Evolutionary conservation across 1,284 basidiomycete species (phyloP).

Genomic region (Abortiporus biennis): DNA sequence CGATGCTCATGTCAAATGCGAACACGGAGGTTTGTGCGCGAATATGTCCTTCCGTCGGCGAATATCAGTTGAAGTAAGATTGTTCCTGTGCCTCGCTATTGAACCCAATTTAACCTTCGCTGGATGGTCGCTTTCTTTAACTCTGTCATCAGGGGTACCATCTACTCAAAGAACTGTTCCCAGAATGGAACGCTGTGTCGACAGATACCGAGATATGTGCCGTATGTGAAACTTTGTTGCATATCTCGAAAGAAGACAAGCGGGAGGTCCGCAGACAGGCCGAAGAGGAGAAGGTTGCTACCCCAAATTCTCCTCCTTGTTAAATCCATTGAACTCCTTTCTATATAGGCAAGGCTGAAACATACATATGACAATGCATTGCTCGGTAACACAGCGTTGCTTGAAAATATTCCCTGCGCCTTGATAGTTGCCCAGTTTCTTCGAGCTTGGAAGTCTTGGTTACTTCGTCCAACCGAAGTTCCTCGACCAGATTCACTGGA

Average conservation of each 20-base stretch:
- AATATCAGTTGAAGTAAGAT: constrained; percentile 51
- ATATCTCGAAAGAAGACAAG: constrained; percentile 52
- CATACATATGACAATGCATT: constrained; percentile 53
- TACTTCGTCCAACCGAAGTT: constrained; percentile 48
- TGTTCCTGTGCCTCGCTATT: too few relatives aligned
- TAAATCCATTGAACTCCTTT: constrained; percentile 9
- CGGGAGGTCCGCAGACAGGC: constrained; percentile 51
- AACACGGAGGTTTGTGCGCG: constrained; percentile 55
- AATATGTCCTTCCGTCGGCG: constrained; percentile 48
- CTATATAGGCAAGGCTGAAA: constrained; percentile 47
- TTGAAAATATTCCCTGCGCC: constrained; percentile 46
- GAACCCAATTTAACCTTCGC: neutral
- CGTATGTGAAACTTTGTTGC: constrained; percentile 50
- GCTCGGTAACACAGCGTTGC: constrained; percentile 36
- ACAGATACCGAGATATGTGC: constrained; percentile 49
- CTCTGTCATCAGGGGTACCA: too few relatives aligned
- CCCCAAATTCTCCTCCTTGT: neutral
- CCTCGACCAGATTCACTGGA: constrained; percentile 56
- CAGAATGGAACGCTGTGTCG: neutral
- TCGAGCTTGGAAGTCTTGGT: constrained; percentile 63
- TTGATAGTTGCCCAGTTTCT: constrained; percentile 58
- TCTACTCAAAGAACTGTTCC: too few relatives aligned
- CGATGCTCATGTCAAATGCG: constrained; percentile 55
- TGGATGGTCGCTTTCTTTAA: neutral
- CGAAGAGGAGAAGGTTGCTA: constrained; percentile 69